Conservation (phyloP, 495 filamentous ascomycete genomes). For the Penicillium egyptiacum region DNA sequence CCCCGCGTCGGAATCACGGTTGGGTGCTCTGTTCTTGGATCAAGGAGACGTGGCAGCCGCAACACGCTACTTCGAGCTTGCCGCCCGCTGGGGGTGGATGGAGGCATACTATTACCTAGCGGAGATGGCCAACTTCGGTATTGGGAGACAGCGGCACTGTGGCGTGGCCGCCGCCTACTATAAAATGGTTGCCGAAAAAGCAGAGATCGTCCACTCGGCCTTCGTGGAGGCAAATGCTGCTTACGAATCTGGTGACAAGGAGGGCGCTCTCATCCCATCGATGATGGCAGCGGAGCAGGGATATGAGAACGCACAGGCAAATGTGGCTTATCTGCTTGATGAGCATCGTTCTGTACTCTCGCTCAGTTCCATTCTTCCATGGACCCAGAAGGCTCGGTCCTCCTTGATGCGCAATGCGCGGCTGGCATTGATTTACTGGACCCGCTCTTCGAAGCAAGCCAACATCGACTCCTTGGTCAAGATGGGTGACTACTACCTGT, state of each 20-base stretch:
- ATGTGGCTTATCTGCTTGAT: slow-evolving; percentile 90
- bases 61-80: slow-evolving; percentile 87
- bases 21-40: slow-evolving; percentile 86
- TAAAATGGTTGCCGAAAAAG: slow-evolving; percentile 90
- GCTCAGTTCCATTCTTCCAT: slow-evolving; percentile 47
- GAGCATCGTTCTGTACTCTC: slow-evolving; percentile 67
- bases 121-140: slow-evolving; percentile 78
- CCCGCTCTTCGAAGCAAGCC: slow-evolving; percentile 85
- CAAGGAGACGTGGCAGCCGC: slow-evolving; percentile 79
- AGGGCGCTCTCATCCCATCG: slow-evolving; percentile 78
- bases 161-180: slow-evolving; percentile 81
- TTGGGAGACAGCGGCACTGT: slow-evolving; percentile 80
- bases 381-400: slow-evolving; percentile 37
- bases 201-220: slow-evolving; percentile 79
- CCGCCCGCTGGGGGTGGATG: slow-evolving; percentile 81
- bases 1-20: slow-evolving; percentile 74
- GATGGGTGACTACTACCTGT: slow-evolving; percentile 96
- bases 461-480: slow-evolving; percentile 95
- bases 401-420: slow-evolving; percentile 65
- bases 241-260: slow-evolving; percentile 80
- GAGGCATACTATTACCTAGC: slow-evolving; percentile 96
- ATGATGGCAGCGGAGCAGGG: slow-evolving; percentile 96
- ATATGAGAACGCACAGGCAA: slow-evolving; percentile 89
- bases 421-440: slow-evolving; percentile 93
- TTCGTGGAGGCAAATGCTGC: slow-evolving; percentile 84